Percentiles rank a stretch among this genome's conserved stretches.
Evolutionary conservation across 805 yeast genomes (phyloP).

Genomic region (Diddensiella transvaalensis): DNA sequence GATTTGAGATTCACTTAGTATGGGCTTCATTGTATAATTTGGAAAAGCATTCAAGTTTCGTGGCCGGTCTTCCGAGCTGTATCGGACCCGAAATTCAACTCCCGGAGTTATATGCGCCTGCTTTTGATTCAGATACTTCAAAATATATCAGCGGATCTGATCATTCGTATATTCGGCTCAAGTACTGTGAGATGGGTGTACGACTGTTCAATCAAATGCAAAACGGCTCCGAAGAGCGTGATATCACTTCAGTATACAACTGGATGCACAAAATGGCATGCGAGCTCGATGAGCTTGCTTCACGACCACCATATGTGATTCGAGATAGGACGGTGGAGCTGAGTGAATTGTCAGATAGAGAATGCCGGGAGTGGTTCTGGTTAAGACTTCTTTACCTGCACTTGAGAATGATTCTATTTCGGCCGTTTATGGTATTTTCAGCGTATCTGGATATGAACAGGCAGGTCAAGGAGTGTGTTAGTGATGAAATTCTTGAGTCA

Average conservation of each 20-base stretch:
- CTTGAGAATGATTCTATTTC: slow-evolving; percentile 8
- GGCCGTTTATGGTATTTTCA: slow-evolving; percentile 12
- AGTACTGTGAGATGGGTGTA: slow-evolving; percentile 6
- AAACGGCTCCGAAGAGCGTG: slow-evolving; percentile 2
- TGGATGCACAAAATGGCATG: slow-evolving; percentile 2
- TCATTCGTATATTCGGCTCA: slow-evolving; percentile 6
- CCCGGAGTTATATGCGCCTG: background rate
- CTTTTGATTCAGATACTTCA: background rate
- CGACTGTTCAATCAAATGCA: slow-evolving; percentile 4
- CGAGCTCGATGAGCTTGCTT: slow-evolving; percentile 10
- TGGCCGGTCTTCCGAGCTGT: slow-evolving; percentile 11
- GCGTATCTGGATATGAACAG: slow-evolving; percentile 9
- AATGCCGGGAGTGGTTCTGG: slow-evolving; percentile 17
- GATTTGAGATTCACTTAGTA: slow-evolving; percentile 3
- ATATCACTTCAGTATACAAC: slow-evolving; percentile 3
- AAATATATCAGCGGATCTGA: slow-evolving; percentile 1
- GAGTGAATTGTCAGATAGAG: slow-evolving; percentile 8
- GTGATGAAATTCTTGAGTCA: slow-evolving; percentile 1
- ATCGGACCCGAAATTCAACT: slow-evolving; percentile 5
- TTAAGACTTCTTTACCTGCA: slow-evolving; percentile 10
- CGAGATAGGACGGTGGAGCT: slow-evolving; percentile 8
- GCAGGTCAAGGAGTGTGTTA: background rate
- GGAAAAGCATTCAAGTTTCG: slow-evolving; percentile 12
- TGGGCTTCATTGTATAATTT: slow-evolving; percentile 7
- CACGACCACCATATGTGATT: slow-evolving; percentile 7